These are phyloP conservation scores for Peltaster fructicola DNA, from an alignment of 2,329 filamentous ascomycete genomes.

Conservation along the genomic window DNA sequence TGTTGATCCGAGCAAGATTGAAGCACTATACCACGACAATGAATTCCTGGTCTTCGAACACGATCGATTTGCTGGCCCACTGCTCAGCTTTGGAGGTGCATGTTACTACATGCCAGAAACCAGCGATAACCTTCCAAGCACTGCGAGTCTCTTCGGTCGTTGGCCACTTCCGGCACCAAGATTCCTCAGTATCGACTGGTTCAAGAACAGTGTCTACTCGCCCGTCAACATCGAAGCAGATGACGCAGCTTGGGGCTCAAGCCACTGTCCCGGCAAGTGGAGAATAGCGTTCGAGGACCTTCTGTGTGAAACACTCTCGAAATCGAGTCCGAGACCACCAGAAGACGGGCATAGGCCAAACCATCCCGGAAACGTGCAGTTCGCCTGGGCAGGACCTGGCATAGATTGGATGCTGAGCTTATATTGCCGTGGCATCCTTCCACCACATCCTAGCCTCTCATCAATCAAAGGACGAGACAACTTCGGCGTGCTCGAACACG, in stretches of 20 bases:
- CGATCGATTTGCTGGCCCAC: slow-evolving; percentile 8
- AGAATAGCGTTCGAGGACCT: slow-evolving; percentile 43
- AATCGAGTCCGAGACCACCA: too few species aligned
- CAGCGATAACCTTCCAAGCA: slow-evolving; percentile 4
- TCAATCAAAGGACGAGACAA: too few species aligned
- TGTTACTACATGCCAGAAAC: slow-evolving; percentile 9
- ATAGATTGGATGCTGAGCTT: slow-evolving; percentile 21
- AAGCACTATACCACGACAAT: slow-evolving; percentile 13
- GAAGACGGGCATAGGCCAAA: slow-evolving; percentile 11
- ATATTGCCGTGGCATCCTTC: slow-evolving; percentile 18
- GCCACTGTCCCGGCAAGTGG: too few species aligned
- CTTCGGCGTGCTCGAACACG: too few species aligned
- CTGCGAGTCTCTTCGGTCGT: too few species aligned
- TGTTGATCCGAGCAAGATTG: slow-evolving; percentile 10
- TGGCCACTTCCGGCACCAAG: slow-evolving; percentile 1
- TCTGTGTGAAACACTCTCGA: slow-evolving; percentile 25
- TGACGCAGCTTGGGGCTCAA: too few species aligned
- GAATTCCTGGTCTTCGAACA: slow-evolving; percentile 5
- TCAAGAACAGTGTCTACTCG: slow-evolving; percentile 33
- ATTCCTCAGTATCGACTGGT: slow-evolving; percentile 21
- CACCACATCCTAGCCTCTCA: slow-evolving; percentile 16
- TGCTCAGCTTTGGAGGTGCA: slow-evolving; percentile 7
- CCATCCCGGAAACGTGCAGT: slow-evolving; percentile 6
- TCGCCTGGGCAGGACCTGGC: slow-evolving; percentile 13
- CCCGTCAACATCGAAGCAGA: slow-evolving; percentile 36